Conservation (phyloP, 2,329 filamentous ascomycete genomes). For the Pyrenochaeta sp. region DNA sequence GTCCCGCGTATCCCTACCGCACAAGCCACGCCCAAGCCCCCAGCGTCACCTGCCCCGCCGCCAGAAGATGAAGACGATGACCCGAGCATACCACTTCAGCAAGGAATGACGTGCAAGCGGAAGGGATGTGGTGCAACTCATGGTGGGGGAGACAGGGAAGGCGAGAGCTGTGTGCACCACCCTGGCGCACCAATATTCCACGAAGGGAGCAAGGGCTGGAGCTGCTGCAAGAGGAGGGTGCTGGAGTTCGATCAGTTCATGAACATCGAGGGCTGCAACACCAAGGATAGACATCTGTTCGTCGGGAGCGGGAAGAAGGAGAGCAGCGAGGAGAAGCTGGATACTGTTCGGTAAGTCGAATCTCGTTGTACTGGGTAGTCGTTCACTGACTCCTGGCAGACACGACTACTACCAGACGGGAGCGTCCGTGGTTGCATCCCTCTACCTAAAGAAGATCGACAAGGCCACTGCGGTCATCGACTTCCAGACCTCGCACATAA, state of each 20-base stretch:
- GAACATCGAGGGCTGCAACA: constrained; percentile 90
- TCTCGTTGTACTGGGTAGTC: not conserved
- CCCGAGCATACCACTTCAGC: constrained; percentile 72
- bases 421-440: constrained; percentile 82
- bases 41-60: constrained; percentile 42
- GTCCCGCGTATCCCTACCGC: constrained; percentile 42
- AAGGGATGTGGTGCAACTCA: constrained; percentile 75
- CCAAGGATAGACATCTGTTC: constrained; percentile 83
- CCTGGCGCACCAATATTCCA: constrained; percentile 93
- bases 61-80: constrained; percentile 82
- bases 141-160: constrained; percentile 60
- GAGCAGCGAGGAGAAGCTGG: constrained; percentile 77
- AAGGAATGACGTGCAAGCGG: constrained; percentile 78
- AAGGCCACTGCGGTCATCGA: constrained; percentile 77
- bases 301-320: constrained; percentile 78
- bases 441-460: constrained; percentile 97
- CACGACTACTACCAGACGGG: constrained; percentile 96
- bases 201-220: constrained; percentile 97
- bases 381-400: constrained; percentile 51
- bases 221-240: constrained; percentile 93
- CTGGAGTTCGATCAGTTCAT: constrained; percentile 98
- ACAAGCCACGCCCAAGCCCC: constrained; percentile 32
- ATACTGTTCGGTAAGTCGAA: constrained; percentile 71
- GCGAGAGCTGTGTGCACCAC: constrained; percentile 85
- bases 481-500: constrained; percentile 69